A percentile compares a stretch with the other conserved stretches of the same genome.
Conservation (phyloP, 495 filamentous ascomycete genomes). For the Penicillium lagena region DNA sequence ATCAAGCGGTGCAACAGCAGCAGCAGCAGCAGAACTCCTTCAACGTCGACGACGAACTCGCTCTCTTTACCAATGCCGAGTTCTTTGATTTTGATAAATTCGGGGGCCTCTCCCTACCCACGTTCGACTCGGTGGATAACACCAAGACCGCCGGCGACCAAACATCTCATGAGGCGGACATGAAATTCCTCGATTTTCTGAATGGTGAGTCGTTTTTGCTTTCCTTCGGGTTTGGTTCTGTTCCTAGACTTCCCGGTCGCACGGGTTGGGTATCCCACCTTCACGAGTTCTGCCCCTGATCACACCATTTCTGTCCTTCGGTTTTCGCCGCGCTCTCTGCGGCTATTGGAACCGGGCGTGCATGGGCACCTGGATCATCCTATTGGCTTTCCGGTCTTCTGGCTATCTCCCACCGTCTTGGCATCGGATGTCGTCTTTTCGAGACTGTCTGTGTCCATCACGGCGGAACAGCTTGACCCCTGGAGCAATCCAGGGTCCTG, state of each 20-base stretch:
- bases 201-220: slow-evolving; percentile 29
- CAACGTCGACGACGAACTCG: slow-evolving; percentile 68
- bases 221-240: slow-evolving; percentile 1
- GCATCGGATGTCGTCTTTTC: slow-evolving; percentile 11
- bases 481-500: slow-evolving; percentile 7
- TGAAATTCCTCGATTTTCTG: slow-evolving; percentile 41
- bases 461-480: slow-evolving; percentile 3
- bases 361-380: not conserved
- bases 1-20: slow-evolving; percentile 51
- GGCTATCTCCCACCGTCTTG: not conserved
- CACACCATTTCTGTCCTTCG: slow-evolving; percentile 6
- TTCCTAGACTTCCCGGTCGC: slow-evolving; percentile 10
- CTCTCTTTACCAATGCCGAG: slow-evolving; percentile 86
- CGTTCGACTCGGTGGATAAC: slow-evolving; percentile 29
- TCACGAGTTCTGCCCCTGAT: slow-evolving; percentile 4
- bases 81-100: slow-evolving; percentile 85
- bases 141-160: slow-evolving; percentile 17
- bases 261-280: not conserved
- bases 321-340: slow-evolving; percentile 1
- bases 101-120: slow-evolving; percentile 32
- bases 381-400: not conserved
- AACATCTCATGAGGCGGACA: slow-evolving; percentile 20
- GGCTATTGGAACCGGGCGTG: not conserved
- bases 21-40: slow-evolving; percentile 47
- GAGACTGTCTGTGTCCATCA: slow-evolving; percentile 1